phyloP scores from a whole-genome alignment of 108 stramenopile genomes.

The Cyclotella atomus region DNA sequence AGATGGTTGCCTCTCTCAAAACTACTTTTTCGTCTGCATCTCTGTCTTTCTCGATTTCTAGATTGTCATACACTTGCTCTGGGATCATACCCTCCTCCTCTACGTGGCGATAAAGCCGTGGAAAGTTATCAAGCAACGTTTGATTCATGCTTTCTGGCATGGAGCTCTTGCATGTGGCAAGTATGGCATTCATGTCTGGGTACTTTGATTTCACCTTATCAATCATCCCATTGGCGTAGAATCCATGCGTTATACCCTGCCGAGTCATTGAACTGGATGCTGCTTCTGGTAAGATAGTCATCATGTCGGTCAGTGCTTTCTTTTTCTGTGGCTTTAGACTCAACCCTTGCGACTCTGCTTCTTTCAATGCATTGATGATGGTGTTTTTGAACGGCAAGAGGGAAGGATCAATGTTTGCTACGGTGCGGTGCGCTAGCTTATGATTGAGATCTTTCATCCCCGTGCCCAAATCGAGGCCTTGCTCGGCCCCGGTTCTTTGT shows the following conservation, averaged over 20 bases:
- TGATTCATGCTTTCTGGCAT: background rate
- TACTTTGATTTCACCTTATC: background rate
- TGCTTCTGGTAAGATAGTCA: background rate
- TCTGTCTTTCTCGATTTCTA: background rate
- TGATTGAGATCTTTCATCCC: background rate
- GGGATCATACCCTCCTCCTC: background rate
- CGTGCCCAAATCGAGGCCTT: background rate
- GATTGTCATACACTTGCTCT: background rate
- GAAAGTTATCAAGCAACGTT: background rate
- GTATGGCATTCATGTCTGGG: background rate
- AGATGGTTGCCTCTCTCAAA: background rate
- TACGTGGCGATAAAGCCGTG: background rate
- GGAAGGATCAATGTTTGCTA: background rate
- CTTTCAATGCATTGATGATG: background rate
- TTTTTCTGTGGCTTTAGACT: background rate
- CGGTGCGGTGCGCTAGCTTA: background rate
- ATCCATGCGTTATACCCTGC: slow-evolving; percentile 1
- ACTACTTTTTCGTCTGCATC: background rate
- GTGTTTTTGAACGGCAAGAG: background rate
- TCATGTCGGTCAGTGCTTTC: background rate
- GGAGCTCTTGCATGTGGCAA: background rate
- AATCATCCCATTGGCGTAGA: background rate
- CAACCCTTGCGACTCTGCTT: background rate
- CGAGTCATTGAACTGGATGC: background rate
- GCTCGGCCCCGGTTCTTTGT: background rate